These are phyloP conservation scores for Rhodotorula mucilaginosa DNA, from an alignment of 1,284 basidiomycete species.

Conservation along the genomic window DNA sequence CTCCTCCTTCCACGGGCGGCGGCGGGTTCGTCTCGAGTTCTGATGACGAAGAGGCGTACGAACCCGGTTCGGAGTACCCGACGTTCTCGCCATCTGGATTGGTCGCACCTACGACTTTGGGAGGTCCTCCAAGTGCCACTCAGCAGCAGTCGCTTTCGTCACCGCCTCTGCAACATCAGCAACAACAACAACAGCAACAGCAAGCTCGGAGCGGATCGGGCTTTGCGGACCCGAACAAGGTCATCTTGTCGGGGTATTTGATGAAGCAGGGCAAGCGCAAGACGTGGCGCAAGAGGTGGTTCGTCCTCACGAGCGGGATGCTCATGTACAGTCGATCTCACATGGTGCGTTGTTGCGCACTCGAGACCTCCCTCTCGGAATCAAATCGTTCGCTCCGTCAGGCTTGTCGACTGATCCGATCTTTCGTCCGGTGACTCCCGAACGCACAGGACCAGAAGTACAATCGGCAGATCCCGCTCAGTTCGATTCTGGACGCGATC, in stretches of 20 bases:
- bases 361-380: background rate
- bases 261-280: conserved; percentile 96
- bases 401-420: too few relatives aligned
- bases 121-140: background rate
- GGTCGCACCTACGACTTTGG: conserved; percentile 5
- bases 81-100: background rate
- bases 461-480: conserved; percentile 78
- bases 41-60: conserved; percentile 43
- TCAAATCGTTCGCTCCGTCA: background rate
- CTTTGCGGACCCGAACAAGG: conserved; percentile 53
- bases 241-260: conserved; percentile 82
- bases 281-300: conserved; percentile 81
- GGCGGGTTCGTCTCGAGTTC: conserved; percentile 49
- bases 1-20: background rate
- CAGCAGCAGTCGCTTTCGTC: background rate
- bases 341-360: conserved; percentile 46
- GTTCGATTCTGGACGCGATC: conserved; percentile 85
- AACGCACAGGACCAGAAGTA: conserved; percentile 74
- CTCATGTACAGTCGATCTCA: conserved; percentile 51
- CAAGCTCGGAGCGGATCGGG: background rate
- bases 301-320: conserved; percentile 48
- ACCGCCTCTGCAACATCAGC: background rate
- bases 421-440: background rate
- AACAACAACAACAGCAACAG: conserved; percentile 3
- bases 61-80: conserved; percentile 12